Evolutionary conservation across 345 rosid genomes (phyloP), one percentile per base, ranked within the genome.

Genomic region (Lagerstroemia speciosa): DNA sequence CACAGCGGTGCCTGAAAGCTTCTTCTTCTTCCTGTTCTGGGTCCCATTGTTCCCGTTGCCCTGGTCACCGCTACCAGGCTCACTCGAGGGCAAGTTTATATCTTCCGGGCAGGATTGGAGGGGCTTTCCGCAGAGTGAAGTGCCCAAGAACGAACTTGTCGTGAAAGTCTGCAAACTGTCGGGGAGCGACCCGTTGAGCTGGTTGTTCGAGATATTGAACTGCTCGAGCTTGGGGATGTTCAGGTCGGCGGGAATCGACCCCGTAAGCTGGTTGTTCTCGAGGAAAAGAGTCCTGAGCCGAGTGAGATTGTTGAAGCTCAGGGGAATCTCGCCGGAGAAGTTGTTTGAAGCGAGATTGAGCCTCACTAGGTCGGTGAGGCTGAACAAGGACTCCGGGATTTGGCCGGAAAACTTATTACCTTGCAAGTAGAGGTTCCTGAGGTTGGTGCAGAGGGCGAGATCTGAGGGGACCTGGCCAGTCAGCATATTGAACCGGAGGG

Each of bases 161-260:
- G 74, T 77, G 64, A 87, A 95, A 8, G n/a, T 60, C 72, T 75
- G 64, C 5, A 95, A 62, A 67, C 63, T 70, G 32, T 61, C 73
- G 0, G 98, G 98, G 40, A 95, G 78, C 17, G 98, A 83, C 69
- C 99, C 99, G 64, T 90, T 95, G 65, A 93, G 74, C 71, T 78
- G 55, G 81, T 93, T 93, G 58, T 84, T 78, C 2, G 97, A 91
- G 43, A 91, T 89, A 70, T 93, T 93, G 69, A 93, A 89, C 76
- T 89, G 98, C 74, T 76, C 81, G 24, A 91, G 77, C 48, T 74
- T 77, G 6, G 70, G 66, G 75, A 75, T 10, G 38, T 74, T 61
- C 60, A 79, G 66, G 67, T 46, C 76, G 24, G 58, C 5, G 32
- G 83, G 85, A n/a, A 82, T 61, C 5, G 76, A 65, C 17, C 85